These are phyloP conservation scores for Annulohypoxylon stygium DNA, from an alignment of 495 filamentous ascomycete species.

Conservation along the genomic window DNA sequence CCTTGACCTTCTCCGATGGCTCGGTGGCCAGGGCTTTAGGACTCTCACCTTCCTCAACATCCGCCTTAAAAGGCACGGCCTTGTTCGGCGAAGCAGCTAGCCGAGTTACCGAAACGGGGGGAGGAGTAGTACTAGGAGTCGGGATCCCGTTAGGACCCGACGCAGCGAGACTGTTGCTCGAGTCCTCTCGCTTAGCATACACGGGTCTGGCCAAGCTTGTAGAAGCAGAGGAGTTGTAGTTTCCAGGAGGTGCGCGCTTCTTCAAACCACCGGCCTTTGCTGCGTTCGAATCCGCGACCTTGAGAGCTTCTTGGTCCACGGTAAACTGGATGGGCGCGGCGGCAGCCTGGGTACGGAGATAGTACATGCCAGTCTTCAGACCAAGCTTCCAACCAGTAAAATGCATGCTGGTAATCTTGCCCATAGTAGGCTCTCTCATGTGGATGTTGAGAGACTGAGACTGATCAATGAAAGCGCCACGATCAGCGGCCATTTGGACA, in stretches of 20 bases:
- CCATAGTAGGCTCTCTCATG: constrained; percentile 98
- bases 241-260: constrained; percentile 74
- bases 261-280: constrained; percentile 70
- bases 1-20: constrained; percentile 67
- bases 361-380: constrained; percentile 99
- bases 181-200: constrained; percentile 58
- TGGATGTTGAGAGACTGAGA: constrained; percentile 99
- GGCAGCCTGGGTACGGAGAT: constrained; percentile 97
- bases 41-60: constrained; percentile 76
- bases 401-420: constrained; percentile 99
- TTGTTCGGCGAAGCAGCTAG: constrained; percentile 61
- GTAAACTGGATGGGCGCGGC: constrained; percentile 98
- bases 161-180: constrained; percentile 42
- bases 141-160: constrained; percentile 67
- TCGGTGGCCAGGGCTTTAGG: constrained; percentile 81
- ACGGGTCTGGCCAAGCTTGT: constrained; percentile 57
- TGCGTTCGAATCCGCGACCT: constrained; percentile 86
- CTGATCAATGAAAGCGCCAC: constrained; percentile 98
- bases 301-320: constrained; percentile 95
- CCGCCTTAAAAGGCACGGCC: constrained; percentile 72
- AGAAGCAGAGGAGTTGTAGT: constrained; percentile 63
- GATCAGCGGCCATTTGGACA: constrained; percentile 97
- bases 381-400: constrained; percentile 99
- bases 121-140: constrained; percentile 71
- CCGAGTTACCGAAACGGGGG: constrained; percentile 60